These are phyloP conservation scores for Nyssa sinensis DNA, from an alignment of 148 eudicot species.

Conservation along the genomic window DNA sequence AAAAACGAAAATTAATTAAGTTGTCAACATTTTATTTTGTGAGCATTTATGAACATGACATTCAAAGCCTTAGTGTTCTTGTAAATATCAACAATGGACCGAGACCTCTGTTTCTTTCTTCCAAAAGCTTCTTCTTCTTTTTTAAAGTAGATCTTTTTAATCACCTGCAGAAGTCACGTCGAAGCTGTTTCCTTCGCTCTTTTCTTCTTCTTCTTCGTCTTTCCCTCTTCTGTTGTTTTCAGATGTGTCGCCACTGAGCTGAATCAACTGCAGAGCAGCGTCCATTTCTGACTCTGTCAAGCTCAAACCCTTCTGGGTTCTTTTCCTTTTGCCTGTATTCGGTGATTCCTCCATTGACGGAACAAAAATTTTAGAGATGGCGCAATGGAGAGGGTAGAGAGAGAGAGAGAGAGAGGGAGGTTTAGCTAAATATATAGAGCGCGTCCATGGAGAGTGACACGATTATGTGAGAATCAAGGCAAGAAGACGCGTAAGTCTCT, in stretches of 20 bases:
- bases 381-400: not conserved
- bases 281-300: slow-evolving; percentile 26
- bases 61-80: too few relatives aligned
- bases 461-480: not conserved
- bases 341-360: not conserved
- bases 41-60: too few relatives aligned
- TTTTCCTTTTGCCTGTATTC: not conserved
- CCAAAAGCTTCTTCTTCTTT: not conserved
- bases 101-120: not conserved
- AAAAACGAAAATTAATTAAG: too few relatives aligned
- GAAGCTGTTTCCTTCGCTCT: not conserved
- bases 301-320: not conserved
- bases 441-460: not conserved
- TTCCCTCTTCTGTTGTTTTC: not conserved
- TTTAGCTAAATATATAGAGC: too few relatives aligned
- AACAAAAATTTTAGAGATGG: too few relatives aligned
- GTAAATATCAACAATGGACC: not conserved
- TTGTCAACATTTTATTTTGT: too few relatives aligned
- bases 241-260: slow-evolving; percentile 31
- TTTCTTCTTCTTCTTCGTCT: not conserved
- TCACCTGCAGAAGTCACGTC: not conserved
- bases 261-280: slow-evolving; percentile 38
- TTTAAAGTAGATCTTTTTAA: not conserved
- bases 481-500: not conserved
- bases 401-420: slow-evolving; percentile 2